Percentiles rank a stretch among this genome's conserved stretches.
Evolutionary conservation across 202 grass and related monocot species (phyloP).

Genomic region (Dendrocalamus latiflorus): DNA sequence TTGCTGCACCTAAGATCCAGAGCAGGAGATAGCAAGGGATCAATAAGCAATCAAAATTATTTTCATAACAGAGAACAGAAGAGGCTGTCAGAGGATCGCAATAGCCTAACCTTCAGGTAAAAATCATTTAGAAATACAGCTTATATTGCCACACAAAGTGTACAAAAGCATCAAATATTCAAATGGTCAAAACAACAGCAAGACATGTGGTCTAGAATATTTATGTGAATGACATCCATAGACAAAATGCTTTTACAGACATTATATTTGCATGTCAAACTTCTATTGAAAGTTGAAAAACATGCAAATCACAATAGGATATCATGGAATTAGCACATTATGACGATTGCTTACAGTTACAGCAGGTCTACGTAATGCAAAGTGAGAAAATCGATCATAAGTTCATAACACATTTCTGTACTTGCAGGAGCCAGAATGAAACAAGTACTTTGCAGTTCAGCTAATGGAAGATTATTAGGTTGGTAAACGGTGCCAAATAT

Average conservation of each 20-base stretch:
- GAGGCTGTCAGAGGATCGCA: not conserved
- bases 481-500: not conserved
- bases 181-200: not conserved
- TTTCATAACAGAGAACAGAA: not conserved
- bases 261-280: not conserved
- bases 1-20: constrained; percentile 62
- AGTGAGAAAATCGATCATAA: not conserved
- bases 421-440: not conserved
- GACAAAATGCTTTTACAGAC: not conserved
- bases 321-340: not conserved
- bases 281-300: not conserved
- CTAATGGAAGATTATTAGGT: not conserved
- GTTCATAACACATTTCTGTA: not conserved
- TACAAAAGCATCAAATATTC: not conserved
- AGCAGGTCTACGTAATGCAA: not conserved
- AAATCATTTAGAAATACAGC: not conserved
- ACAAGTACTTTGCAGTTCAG: not conserved
- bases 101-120: not conserved
- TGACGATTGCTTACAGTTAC: not conserved
- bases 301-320: not conserved
- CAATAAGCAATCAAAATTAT: not conserved
- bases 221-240: not conserved
- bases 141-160: not conserved
- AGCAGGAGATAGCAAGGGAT: not conserved
- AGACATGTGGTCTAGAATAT: not conserved